Evolutionary conservation across 345 rosid species (phyloP).

Genomic region (Citrus hindsii): DNA sequence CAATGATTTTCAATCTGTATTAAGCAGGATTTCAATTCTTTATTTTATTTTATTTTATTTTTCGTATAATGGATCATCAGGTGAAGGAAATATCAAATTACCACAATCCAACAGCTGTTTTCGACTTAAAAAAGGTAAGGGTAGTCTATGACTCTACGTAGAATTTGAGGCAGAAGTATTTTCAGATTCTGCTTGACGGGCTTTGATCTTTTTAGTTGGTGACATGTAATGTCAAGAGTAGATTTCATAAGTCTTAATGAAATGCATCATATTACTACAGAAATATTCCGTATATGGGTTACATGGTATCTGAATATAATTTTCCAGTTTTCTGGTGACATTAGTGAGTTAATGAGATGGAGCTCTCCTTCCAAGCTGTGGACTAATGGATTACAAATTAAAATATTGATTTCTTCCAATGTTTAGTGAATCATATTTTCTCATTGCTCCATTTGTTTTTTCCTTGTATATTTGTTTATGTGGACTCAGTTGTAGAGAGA

Average conservation of each 20-base stretch:
- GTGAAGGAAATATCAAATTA: conserved; percentile 2
- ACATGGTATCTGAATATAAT: not conserved
- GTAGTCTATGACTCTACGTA: not conserved
- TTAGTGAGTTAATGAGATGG: not conserved
- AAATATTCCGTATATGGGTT: not conserved
- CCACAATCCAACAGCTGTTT: not conserved
- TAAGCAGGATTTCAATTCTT: not conserved
- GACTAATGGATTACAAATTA: not conserved
- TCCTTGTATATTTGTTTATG: not conserved
- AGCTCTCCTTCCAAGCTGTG: not conserved
- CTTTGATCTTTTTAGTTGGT: not conserved
- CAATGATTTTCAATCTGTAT: not conserved
- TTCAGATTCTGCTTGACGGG: not conserved
- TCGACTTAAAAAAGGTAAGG: conserved; percentile 1
- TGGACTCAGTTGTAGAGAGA: not conserved
- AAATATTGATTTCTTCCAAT: not conserved
- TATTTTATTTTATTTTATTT: not conserved
- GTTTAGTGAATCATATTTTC: not conserved
- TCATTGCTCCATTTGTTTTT: not conserved
- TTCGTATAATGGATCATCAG: not conserved
- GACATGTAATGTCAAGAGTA: not conserved
- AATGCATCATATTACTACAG: not conserved
- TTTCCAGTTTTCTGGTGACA: not conserved
- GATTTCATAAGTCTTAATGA: not conserved
- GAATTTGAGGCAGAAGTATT: not conserved